A percentile compares a stretch with the other conserved stretches of the same genome.
Conservation (phyloP, 2,329 filamentous ascomycete genomes). For the Fusarium foetens region DNA sequence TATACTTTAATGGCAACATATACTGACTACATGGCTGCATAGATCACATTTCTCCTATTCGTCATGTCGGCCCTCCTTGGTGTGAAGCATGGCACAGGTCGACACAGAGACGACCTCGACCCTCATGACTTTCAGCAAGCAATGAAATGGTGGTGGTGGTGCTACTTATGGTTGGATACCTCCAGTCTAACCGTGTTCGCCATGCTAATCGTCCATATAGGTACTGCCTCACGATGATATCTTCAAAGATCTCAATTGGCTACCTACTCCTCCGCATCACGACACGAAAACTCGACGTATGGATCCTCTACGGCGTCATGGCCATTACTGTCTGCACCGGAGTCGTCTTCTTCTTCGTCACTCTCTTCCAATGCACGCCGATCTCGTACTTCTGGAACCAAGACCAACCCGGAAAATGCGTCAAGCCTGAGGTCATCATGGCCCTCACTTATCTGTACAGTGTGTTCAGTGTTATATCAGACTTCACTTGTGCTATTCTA, state of each 20-base stretch:
- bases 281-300: slow-evolving; percentile 46
- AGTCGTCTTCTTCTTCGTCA: slow-evolving; percentile 55
- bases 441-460: slow-evolving; percentile 64
- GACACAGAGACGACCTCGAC: slow-evolving; percentile 49
- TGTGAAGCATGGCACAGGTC: slow-evolving; percentile 54
- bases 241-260: slow-evolving; percentile 56
- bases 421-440: slow-evolving; percentile 58
- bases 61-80: slow-evolving; percentile 49
- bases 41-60: slow-evolving; percentile 53
- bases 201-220: background rate
- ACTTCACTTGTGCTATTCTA: slow-evolving; percentile 63
- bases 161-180: slow-evolving; percentile 44
- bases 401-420: slow-evolving; percentile 49
- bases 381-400: slow-evolving; percentile 56
- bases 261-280: slow-evolving; percentile 56
- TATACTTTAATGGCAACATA: background rate
- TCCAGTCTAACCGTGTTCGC: no score
- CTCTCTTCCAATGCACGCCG: slow-evolving; percentile 54
- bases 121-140: slow-evolving; percentile 43
- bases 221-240: slow-evolving; percentile 51
- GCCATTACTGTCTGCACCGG: slow-evolving; percentile 51
- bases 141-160: slow-evolving; percentile 54
- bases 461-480: slow-evolving; percentile 58
- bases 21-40: background rate
- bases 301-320: slow-evolving; percentile 52